Evolutionary conservation across 805 yeast genomes (phyloP), one percentile per base, ranked within the genome.

Genomic region (Candida khao-thaluensis): DNA sequence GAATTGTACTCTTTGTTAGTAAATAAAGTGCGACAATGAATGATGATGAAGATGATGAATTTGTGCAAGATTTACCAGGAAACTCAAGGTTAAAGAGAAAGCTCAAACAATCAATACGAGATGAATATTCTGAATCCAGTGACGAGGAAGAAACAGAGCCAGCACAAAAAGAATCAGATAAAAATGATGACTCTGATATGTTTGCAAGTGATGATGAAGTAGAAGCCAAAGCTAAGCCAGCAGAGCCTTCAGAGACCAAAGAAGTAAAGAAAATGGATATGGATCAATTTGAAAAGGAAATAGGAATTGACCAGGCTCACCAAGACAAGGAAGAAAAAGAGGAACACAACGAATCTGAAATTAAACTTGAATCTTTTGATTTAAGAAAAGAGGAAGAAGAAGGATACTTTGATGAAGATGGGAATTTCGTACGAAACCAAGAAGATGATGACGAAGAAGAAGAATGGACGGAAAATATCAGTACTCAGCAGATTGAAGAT

Each of bases 331-430:
- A 16, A 9, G 18, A 27, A 27, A 5, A 5, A 5, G 30, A 15
- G 17, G 17, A 12, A 7, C 11, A 8, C 4, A 17, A 27, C 17
- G 12, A 25, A 12, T 9, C 30, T 28, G 59, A 57, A 18, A 66
- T 81, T 1, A 72, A 73, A 43, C 43, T 85, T 2, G 90, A 84
- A 42, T 75, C 85, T 0, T 85, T 85, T 58, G 72, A 77, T 53
- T 56, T 85, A 30, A 57, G 70, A 17, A 65, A 74, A 14, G 91
- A 85, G 49, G 57, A 65, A 30, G 71, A 71, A 38, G 77, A 74
- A 32, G 91, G 89, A 2, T 56, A 56, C 2, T 79, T 81, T 51
- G 88, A 82, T 48, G 67, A 60, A 26, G 75, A 73, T 27, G 87
- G 88, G 1, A 81, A 79, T 48, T 82, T 65, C 48, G 60, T 78